Conservation (phyloP, 2,329 filamentous ascomycete genomes). For the Grosmannia serpens region DNA sequence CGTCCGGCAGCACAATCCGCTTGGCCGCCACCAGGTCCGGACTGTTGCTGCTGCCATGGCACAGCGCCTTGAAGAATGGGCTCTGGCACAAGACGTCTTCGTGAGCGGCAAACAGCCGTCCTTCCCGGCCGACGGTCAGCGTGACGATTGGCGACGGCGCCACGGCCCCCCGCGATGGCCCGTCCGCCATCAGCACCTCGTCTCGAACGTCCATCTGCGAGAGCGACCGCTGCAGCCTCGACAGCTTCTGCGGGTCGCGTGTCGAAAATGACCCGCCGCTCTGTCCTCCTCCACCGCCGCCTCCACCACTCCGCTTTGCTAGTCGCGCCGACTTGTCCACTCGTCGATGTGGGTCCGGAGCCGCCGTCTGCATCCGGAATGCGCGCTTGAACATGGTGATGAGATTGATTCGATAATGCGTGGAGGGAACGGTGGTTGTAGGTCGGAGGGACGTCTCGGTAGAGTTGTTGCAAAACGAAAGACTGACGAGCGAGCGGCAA, state of each 20-base stretch:
- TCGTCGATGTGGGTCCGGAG: constrained; percentile 36
- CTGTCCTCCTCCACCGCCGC: not conserved
- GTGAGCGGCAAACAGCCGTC: constrained; percentile 87
- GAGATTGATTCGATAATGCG: not conserved
- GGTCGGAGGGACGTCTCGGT: not conserved
- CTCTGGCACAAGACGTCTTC: constrained; percentile 83
- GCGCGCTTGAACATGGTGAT: constrained; percentile 83
- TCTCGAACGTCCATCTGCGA: constrained; percentile 28
- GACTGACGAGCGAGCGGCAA: constrained; percentile 14
- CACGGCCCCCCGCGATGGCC: constrained; percentile 18
- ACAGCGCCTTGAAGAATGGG: constrained; percentile 66
- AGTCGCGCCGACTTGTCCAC: constrained; percentile 80
- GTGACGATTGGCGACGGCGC: constrained; percentile 67
- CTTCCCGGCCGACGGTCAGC: constrained; percentile 70
- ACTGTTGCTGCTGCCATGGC: constrained; percentile 30
- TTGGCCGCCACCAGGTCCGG: constrained; percentile 27
- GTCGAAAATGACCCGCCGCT: constrained; percentile 20
- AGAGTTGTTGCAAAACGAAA: not conserved
- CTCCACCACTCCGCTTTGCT: constrained; percentile 47
- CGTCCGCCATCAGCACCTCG: constrained; percentile 22
- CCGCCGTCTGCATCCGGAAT: constrained; percentile 55
- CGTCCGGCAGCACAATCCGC: constrained; percentile 60
- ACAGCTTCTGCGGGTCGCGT: constrained; percentile 67
- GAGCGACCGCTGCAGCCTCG: constrained; percentile 78
- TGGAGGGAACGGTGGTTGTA: too few relatives aligned